These are phyloP conservation scores for Malassezia dermatis DNA, from an alignment of 1,284 basidiomycete species.

Conservation along the genomic window DNA sequence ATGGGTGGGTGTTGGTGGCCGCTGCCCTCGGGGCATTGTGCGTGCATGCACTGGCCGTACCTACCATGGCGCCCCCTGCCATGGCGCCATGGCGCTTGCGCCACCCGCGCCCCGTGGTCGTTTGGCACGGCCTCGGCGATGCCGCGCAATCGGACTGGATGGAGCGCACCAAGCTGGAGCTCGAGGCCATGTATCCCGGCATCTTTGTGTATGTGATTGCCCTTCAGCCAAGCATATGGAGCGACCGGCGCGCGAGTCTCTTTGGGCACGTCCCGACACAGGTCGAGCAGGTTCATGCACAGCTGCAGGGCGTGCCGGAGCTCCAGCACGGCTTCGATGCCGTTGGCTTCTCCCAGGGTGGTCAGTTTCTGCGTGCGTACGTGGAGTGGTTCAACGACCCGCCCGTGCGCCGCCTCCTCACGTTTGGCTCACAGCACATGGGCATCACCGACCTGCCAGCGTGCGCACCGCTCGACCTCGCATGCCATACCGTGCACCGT, in stretches of 20 bases:
- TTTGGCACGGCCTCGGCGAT: constrained; percentile 89
- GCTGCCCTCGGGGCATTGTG: not conserved
- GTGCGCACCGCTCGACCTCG: constrained; percentile 59
- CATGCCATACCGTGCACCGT: constrained; percentile 56
- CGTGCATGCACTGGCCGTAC: too few species aligned
- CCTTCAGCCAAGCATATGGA: constrained; percentile 48
- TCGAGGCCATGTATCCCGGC: constrained; percentile 65
- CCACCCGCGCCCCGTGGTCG: constrained; percentile 54
- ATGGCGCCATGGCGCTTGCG: not conserved
- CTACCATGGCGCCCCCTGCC: too few species aligned
- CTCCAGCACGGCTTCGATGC: constrained; percentile 56
- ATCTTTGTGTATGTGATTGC: constrained; percentile 72
- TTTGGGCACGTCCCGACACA: constrained; percentile 72
- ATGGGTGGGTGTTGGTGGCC: not conserved
- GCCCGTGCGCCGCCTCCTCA: constrained; percentile 58
- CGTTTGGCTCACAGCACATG: constrained; percentile 52
- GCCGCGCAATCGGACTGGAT: constrained; percentile 51
- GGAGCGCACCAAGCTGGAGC: constrained; percentile 59
- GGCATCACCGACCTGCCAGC: constrained; percentile 69
- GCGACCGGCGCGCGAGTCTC: constrained; percentile 65
- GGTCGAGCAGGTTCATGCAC: constrained; percentile 58
- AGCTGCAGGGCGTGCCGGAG: constrained; percentile 62
- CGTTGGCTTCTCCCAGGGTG: constrained; percentile 49
- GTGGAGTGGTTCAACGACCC: constrained; percentile 65
- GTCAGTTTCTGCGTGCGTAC: constrained; percentile 64